Evolutionary conservation across 202 grass and related monocot genomes (phyloP).

Genomic region (Zoysia matrella): DNA sequence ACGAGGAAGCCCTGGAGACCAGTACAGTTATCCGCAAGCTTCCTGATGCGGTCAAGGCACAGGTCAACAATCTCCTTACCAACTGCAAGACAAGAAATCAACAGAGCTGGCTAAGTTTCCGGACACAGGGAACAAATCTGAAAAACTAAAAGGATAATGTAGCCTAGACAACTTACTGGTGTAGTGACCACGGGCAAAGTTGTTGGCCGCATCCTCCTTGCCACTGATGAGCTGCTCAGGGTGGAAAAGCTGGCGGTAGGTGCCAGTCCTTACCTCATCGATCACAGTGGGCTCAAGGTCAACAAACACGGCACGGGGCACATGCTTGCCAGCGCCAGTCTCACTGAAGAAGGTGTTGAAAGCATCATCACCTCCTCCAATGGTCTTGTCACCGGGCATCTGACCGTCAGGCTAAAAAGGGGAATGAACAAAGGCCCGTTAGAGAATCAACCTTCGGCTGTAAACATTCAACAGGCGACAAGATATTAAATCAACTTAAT

Average conservation of each 20-base stretch:
- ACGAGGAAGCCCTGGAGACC: constrained; percentile 81
- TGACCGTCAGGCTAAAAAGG: constrained; percentile 76
- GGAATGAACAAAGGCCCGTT: background rate
- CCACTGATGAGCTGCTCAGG: constrained; percentile 96
- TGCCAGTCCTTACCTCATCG: constrained; percentile 86
- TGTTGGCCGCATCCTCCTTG: constrained; percentile 98
- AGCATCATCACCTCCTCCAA: constrained; percentile 88
- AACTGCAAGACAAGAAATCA: constrained; percentile 48
- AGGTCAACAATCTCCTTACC: constrained; percentile 94
- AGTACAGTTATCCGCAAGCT: constrained; percentile 89
- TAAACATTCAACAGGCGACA: background rate
- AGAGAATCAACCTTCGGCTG: background rate
- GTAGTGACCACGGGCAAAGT: constrained; percentile 96
- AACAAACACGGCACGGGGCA: constrained; percentile 91
- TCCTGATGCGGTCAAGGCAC: constrained; percentile 84
- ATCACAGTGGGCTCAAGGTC: constrained; percentile 94
- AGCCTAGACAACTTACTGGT: constrained; percentile 55
- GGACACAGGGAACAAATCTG: too few relatives aligned
- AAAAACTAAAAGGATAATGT: too few relatives aligned
- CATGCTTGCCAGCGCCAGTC: constrained; percentile 93
- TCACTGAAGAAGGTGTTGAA: constrained; percentile 99
- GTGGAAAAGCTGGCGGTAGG: constrained; percentile 21
- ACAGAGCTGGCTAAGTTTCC: too few relatives aligned
- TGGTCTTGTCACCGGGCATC: constrained; percentile 86
- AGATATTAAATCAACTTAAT: too few relatives aligned